Conservation (phyloP, 768 basidiomycete genomes). For the Lentinula sp. region DNA sequence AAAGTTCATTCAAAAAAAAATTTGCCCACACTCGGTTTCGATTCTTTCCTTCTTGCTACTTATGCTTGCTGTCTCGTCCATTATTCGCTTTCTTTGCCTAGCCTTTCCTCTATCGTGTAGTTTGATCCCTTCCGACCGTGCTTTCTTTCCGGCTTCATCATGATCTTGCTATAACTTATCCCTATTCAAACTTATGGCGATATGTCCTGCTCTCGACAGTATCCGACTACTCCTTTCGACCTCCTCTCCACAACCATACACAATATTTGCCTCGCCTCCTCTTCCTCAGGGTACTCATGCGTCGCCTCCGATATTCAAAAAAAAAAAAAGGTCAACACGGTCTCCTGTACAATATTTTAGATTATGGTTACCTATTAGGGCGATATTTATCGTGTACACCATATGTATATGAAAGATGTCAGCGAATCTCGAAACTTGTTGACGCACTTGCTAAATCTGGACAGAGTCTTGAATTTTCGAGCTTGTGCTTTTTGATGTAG, state of each 20-base stretch:
- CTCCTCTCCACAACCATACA: neutral
- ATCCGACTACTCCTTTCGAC: neutral
- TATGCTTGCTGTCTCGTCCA: conserved; percentile 19
- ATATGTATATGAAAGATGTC: neutral
- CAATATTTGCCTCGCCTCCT: neutral
- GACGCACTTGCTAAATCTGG: too few relatives aligned
- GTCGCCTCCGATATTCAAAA: neutral
- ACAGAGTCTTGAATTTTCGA: too few relatives aligned
- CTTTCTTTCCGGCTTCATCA: neutral
- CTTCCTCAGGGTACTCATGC: neutral
- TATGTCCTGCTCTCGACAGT: neutral
- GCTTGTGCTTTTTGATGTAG: too few relatives aligned
- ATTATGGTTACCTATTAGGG: neutral
- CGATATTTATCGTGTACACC: neutral
- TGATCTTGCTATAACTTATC: neutral
- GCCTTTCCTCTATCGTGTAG: neutral
- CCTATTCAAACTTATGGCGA: neutral
- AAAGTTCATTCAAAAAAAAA: neutral
- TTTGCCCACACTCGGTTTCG: neutral
- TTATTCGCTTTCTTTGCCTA: conserved; percentile 16
- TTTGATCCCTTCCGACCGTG: neutral
- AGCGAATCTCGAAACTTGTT: neutral
- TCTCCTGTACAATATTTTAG: neutral
- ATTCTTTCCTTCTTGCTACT: neutral
- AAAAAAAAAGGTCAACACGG: neutral